Conservation (phyloP, 2,329 filamentous ascomycete genomes). For the Leptodontidium sp. region DNA sequence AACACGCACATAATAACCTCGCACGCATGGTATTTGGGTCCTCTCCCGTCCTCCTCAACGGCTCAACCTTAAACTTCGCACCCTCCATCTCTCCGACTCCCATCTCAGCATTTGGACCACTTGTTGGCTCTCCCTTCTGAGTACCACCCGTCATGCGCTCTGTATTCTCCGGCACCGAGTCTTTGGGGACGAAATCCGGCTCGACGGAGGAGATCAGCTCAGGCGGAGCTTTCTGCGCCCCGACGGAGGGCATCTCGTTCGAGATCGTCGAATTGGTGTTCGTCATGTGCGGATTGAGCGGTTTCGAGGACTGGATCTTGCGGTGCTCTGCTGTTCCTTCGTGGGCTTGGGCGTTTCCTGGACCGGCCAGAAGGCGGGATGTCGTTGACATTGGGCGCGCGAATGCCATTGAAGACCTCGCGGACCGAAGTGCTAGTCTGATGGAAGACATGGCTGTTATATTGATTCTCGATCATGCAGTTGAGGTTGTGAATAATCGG, state of each 20-base stretch:
- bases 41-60: conserved; percentile 85
- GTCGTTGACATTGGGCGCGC: conserved; percentile 38
- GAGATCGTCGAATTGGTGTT: conserved; percentile 70
- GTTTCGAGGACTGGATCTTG: conserved; percentile 63
- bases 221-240: conserved; percentile 63
- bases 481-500: background rate
- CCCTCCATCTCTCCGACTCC: conserved; percentile 88
- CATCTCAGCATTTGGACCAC: conserved; percentile 64
- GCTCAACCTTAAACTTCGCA: conserved; percentile 86
- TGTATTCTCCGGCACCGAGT: conserved; percentile 68
- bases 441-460: conserved; percentile 37
- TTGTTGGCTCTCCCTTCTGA: conserved; percentile 57
- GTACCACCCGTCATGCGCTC: conserved; percentile 71
- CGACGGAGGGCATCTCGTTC: conserved; percentile 68
- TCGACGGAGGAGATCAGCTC: conserved; percentile 67
- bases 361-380: conserved; percentile 36
- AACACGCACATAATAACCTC: conserved; percentile 70
- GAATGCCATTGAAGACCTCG: conserved; percentile 40
- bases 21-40: conserved; percentile 87
- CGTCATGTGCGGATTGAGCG: conserved; percentile 67
- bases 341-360: conserved; percentile 50
- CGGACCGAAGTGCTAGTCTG: conserved; percentile 36
- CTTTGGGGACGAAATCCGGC: conserved; percentile 63
- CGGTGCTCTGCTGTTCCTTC: conserved; percentile 62
- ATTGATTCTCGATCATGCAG: background rate